A percentile compares a stretch with the other conserved stretches of the same genome.
Evolutionary conservation across 169 alveolate species (phyloP).

Genomic region (Plasmodium malariae): DNA sequence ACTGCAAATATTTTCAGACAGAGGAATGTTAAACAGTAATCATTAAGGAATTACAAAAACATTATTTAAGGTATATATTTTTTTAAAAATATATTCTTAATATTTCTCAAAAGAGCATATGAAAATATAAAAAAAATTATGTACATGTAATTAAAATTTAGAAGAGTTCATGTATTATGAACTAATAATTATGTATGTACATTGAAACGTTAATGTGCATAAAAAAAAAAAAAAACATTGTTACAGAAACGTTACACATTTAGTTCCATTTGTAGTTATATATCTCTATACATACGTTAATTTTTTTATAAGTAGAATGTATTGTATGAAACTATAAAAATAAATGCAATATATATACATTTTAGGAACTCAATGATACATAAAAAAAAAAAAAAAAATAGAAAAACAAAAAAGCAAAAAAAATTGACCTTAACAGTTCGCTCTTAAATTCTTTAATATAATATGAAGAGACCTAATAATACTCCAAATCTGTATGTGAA

Average conservation of each 20-base stretch:
- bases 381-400: conserved; percentile 23
- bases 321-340: not conserved
- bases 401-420: too few species aligned
- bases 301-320: conserved; percentile 5
- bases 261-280: conserved; percentile 18
- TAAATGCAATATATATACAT: conserved; percentile 2
- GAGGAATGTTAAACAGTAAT: not conserved
- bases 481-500: not conserved
- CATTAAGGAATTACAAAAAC: not conserved
- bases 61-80: not conserved
- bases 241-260: conserved; percentile 16
- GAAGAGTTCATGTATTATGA: not conserved
- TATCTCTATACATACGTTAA: not conserved
- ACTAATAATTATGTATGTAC: conserved; percentile 54
- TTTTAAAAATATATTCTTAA: not conserved
- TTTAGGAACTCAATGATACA: conserved; percentile 1
- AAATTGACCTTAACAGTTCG: not conserved
- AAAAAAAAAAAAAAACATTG: conserved; percentile 1
- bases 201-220: conserved; percentile 16
- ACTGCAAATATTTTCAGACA: not conserved
- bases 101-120: conserved; percentile 8
- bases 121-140: conserved; percentile 16
- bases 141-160: conserved; percentile 1
- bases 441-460: not conserved
- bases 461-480: not conserved